phyloP scores from a whole-genome alignment of 306 rosid genomes.

The Prunus davidiana region DNA sequence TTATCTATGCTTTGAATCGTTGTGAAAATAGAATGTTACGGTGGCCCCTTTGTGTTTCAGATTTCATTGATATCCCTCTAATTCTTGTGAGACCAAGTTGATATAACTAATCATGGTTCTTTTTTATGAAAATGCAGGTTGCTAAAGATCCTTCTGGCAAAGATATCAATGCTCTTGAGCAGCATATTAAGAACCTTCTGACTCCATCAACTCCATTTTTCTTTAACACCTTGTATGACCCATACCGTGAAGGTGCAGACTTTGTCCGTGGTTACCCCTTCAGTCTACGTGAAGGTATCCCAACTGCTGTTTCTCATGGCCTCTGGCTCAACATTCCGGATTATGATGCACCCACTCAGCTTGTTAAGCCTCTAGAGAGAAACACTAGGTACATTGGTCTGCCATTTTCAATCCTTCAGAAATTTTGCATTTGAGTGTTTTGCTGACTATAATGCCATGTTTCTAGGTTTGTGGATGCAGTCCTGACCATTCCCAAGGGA shows the following conservation, averaged over 20 bases:
- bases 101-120: slow-evolving; percentile 3
- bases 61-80: background rate
- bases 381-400: slow-evolving; percentile 52
- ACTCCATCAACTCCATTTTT: slow-evolving; percentile 77
- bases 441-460: slow-evolving; percentile 1
- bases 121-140: slow-evolving; percentile 43
- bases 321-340: slow-evolving; percentile 89
- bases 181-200: slow-evolving; percentile 72
- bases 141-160: slow-evolving; percentile 79
- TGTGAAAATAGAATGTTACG: background rate
- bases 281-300: slow-evolving; percentile 70
- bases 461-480: slow-evolving; percentile 77
- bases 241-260: slow-evolving; percentile 75
- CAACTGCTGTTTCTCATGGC: slow-evolving; percentile 80
- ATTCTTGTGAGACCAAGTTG: background rate
- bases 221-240: slow-evolving; percentile 83
- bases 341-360: slow-evolving; percentile 92
- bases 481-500: slow-evolving; percentile 73
- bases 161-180: slow-evolving; percentile 71
- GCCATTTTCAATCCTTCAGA: background rate
- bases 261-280: slow-evolving; percentile 89
- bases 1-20: background rate
- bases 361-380: slow-evolving; percentile 79
- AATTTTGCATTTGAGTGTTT: background rate
- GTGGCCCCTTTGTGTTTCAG: background rate